These are phyloP conservation scores for Fraxinus americana DNA, from an alignment of 257 asterid genomes.

Conservation along the genomic window DNA sequence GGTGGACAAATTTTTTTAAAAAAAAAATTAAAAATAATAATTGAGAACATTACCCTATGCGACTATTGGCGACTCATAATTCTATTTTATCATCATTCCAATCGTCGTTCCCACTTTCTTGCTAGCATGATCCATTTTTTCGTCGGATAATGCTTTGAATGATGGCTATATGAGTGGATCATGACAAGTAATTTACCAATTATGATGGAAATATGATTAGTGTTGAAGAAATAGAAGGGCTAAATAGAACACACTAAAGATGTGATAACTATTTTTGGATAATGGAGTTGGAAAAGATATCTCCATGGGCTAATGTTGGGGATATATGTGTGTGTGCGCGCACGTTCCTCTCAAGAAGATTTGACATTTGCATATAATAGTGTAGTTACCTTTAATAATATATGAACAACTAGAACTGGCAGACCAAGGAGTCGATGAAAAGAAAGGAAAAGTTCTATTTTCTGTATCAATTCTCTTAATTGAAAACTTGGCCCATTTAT, in stretches of 20 bases:
- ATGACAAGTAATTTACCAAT: neutral
- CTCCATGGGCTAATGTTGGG: slow-evolving; percentile 27
- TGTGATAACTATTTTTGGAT: neutral
- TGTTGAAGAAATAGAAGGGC: neutral
- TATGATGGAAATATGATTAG: neutral
- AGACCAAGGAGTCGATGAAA: neutral
- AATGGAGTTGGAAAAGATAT: neutral
- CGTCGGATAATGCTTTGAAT: neutral
- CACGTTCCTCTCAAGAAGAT: neutral
- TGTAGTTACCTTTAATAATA: no score
- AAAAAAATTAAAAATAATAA: no score
- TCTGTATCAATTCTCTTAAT: neutral
- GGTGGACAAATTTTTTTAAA: no score
- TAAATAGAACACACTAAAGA: neutral
- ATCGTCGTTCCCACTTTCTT: neutral
- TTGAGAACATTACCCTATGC: no score
- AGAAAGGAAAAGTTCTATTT: slow-evolving; percentile 20
- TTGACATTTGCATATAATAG: neutral
- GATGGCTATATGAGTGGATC: neutral
- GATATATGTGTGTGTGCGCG: neutral
- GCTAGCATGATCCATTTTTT: neutral
- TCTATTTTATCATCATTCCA: neutral
- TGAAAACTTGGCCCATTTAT: neutral
- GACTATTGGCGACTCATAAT: neutral
- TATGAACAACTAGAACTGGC: no score